Conservation (phyloP, 2,329 filamentous ascomycete genomes). For the Fusarium gaditjirri region DNA sequence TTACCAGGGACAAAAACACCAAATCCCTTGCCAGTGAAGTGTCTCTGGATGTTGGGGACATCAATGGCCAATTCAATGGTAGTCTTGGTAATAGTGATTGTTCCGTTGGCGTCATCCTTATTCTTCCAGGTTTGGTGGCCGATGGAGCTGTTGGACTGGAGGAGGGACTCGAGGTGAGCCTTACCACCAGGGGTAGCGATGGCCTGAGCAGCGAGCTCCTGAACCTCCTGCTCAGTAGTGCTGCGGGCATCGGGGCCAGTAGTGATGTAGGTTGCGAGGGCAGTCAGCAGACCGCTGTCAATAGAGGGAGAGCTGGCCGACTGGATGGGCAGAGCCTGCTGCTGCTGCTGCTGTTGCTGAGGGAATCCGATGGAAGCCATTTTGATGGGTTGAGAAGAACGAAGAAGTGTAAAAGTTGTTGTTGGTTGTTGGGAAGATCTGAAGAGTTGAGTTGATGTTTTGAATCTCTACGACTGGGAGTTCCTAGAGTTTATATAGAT, state of each 20-base stretch:
- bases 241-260: neutral
- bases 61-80: too few species aligned
- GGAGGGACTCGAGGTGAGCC: neutral
- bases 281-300: neutral
- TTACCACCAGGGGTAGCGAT: neutral
- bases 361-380: neutral
- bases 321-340: neutral
- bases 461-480: too few species aligned
- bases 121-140: neutral
- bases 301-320: neutral
- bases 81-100: neutral
- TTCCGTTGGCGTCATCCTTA: neutral
- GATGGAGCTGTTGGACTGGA: neutral
- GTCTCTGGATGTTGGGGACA: too few species aligned
- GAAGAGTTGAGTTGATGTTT: too few species aligned
- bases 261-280: neutral
- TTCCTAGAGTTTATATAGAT: too few species aligned
- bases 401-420: too few species aligned
- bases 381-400: too few species aligned
- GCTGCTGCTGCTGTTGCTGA: conserved; percentile 6
- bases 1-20: too few species aligned
- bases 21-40: too few species aligned
- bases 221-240: neutral
- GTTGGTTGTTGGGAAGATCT: too few species aligned
- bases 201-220: too few species aligned